A percentile compares a stretch with the other conserved stretches of the same genome.
Evolutionary conservation across 371 early-diverging fungal species (phyloP).

Genomic region (Zopfochytrium polystomum): DNA sequence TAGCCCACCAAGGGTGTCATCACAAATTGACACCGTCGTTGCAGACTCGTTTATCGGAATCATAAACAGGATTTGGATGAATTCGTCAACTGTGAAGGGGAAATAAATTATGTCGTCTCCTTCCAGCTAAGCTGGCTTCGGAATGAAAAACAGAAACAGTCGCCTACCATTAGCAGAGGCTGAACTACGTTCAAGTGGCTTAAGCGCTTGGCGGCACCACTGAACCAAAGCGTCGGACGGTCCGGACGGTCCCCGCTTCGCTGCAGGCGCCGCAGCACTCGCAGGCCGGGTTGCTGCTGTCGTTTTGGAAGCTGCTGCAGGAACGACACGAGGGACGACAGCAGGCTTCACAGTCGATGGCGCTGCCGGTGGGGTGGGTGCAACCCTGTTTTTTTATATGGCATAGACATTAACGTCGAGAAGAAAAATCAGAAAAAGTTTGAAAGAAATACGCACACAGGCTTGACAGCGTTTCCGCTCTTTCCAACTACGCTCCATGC

Average conservation of each 20-base stretch:
- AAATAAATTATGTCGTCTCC: not conserved
- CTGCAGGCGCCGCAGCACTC: not conserved
- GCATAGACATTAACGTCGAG: no score
- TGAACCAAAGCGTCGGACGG: slow-evolving; percentile 35
- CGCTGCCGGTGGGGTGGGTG: not conserved
- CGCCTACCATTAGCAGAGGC: slow-evolving; percentile 19
- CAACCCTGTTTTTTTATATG: not conserved
- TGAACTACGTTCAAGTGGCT: slow-evolving; percentile 32
- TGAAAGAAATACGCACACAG: no score
- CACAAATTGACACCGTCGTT: slow-evolving; percentile 44
- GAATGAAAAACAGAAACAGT: not conserved
- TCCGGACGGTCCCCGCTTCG: slow-evolving; percentile 9
- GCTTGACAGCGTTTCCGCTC: not conserved
- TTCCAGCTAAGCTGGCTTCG: not conserved
- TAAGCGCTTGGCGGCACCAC: slow-evolving; percentile 43
- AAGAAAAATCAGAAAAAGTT: not conserved
- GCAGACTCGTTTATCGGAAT: slow-evolving; percentile 39
- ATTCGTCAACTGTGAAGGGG: slow-evolving; percentile 45
- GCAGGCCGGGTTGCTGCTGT: not conserved
- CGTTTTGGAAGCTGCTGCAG: not conserved
- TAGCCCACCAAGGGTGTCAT: slow-evolving; percentile 51
- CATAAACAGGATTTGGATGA: slow-evolving; percentile 46
- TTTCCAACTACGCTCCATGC: not conserved
- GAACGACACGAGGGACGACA: not conserved
- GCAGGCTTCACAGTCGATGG: not conserved